These are phyloP conservation scores for Aspergillus carbonarius DNA, from an alignment of 2,329 filamentous ascomycete species.

Conservation along the genomic window DNA sequence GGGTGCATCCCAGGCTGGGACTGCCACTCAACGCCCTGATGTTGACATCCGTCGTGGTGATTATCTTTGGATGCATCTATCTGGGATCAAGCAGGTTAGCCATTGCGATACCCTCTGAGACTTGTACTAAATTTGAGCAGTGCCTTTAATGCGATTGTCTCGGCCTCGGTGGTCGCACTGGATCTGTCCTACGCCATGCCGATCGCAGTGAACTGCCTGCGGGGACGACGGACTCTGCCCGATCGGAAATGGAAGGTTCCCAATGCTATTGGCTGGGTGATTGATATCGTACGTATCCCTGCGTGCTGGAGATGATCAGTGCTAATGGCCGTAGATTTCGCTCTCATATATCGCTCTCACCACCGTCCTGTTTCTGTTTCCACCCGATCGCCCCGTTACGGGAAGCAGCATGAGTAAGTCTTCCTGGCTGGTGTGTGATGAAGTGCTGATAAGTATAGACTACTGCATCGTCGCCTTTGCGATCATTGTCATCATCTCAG, in stretches of 20 bases:
- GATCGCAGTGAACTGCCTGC: slow-evolving; percentile 65
- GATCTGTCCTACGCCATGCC: slow-evolving; percentile 73
- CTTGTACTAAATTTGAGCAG: slow-evolving; percentile 30
- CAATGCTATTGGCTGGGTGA: slow-evolving; percentile 56
- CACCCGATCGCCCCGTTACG: slow-evolving; percentile 63
- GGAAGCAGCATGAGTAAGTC: slow-evolving; percentile 65
- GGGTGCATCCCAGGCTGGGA: slow-evolving; percentile 59
- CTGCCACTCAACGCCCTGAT: slow-evolving; percentile 66
- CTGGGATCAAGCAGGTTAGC: slow-evolving; percentile 53
- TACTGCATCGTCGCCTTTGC: slow-evolving; percentile 54
- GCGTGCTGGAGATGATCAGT: not conserved
- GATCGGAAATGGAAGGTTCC: slow-evolving; percentile 59
- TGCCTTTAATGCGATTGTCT: slow-evolving; percentile 70
- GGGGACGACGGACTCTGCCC: slow-evolving; percentile 64
- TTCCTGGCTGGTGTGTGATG: not conserved
- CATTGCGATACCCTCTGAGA: not conserved
- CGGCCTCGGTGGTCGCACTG: slow-evolving; percentile 68
- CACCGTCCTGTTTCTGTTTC: slow-evolving; percentile 72
- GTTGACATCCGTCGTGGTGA: slow-evolving; percentile 59
- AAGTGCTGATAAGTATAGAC: slow-evolving; percentile 19
- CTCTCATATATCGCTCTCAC: slow-evolving; percentile 66
- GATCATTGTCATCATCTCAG: slow-evolving; percentile 57
- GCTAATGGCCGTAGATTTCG: slow-evolving; percentile 40
- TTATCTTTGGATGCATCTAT: slow-evolving; percentile 69
- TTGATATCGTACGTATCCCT: slow-evolving; percentile 49